Conservation (phyloP, 1,284 basidiomycete species). For the Schizophyllum commune region DNA sequence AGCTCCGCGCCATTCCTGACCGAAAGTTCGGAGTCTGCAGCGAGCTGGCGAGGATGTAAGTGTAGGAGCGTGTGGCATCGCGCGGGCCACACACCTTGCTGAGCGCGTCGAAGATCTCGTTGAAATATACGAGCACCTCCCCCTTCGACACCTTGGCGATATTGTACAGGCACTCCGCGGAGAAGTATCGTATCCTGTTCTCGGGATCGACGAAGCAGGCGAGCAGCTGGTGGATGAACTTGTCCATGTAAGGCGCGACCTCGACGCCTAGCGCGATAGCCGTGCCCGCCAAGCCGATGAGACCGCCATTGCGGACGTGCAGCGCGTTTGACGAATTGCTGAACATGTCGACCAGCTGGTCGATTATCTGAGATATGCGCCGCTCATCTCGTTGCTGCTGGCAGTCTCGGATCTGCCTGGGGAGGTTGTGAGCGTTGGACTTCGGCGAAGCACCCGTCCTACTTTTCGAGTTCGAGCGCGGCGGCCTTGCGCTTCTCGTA, state of each 20-base stretch:
- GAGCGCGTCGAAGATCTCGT: constrained; percentile 95
- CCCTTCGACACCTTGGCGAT: constrained; percentile 98
- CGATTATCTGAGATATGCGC: constrained; percentile 83
- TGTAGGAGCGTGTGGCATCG: constrained; percentile 1
- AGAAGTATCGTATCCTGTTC: constrained; percentile 93
- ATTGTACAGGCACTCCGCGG: constrained; percentile 97
- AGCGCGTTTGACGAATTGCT: constrained; percentile 72
- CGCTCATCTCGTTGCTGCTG: constrained; percentile 74
- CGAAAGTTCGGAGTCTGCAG: constrained; percentile 92
- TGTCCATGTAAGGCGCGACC: constrained; percentile 89
- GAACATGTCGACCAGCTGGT: constrained; percentile 93
- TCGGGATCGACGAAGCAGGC: constrained; percentile 93
- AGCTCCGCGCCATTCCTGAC: constrained; percentile 99
- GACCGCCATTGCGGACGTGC: constrained; percentile 89
- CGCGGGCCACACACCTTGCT: constrained; percentile 66
- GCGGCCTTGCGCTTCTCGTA: constrained; percentile 96
- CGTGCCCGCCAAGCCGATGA: constrained; percentile 94
- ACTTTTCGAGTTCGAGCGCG: constrained; percentile 95
- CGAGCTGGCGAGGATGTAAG: constrained; percentile 51
- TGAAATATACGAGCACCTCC: constrained; percentile 95
- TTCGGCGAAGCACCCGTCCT: not conserved
- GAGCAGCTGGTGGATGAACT: constrained; percentile 88
- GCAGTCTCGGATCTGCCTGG: constrained; percentile 81
- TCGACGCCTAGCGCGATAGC: constrained; percentile 94
- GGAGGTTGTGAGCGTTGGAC: constrained; percentile 9